A percentile compares a stretch with the other conserved stretches of the same genome.
These are phyloP conservation scores for Populus hybrid DNA, from an alignment of 441 rosid genomes.

Conservation along the genomic window DNA sequence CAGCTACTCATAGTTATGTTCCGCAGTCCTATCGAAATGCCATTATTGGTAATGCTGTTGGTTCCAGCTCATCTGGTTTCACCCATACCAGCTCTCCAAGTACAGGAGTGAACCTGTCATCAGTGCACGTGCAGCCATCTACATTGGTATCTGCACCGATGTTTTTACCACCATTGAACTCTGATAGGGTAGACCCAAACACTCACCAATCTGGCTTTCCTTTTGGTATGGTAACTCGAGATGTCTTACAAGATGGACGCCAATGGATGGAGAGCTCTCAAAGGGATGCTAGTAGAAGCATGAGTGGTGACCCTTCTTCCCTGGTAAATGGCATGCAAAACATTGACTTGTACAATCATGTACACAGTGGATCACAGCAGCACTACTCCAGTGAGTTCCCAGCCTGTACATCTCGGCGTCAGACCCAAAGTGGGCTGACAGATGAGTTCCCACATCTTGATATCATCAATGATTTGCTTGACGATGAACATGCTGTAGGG, in stretches of 20 bases:
- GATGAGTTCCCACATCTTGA: slow-evolving; percentile 95
- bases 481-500: slow-evolving; percentile 63
- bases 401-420: slow-evolving; percentile 52
- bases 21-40: slow-evolving; percentile 85
- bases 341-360: slow-evolving; percentile 30
- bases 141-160: slow-evolving; percentile 41
- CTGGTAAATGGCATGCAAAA: slow-evolving; percentile 29
- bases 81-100: slow-evolving; percentile 45
- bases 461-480: slow-evolving; percentile 89
- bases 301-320: slow-evolving; percentile 29
- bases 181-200: slow-evolving; percentile 42
- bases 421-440: slow-evolving; percentile 40
- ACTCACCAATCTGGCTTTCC: slow-evolving; percentile 53
- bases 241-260: slow-evolving; percentile 43
- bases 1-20: slow-evolving; percentile 45
- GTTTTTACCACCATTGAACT: slow-evolving; percentile 35
- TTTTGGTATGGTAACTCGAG: slow-evolving; percentile 41
- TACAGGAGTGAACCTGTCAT: slow-evolving; percentile 44
- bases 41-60: slow-evolving; percentile 63
- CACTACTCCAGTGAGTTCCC: slow-evolving; percentile 32
- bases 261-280: slow-evolving; percentile 63
- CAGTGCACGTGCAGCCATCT: slow-evolving; percentile 44
- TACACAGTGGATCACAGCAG: slow-evolving; percentile 27
- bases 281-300: slow-evolving; percentile 30
- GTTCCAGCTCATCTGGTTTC: slow-evolving; percentile 53